phyloP scores from a whole-genome alignment of 495 filamentous ascomycete genomes.

The Lepraria neglecta region DNA sequence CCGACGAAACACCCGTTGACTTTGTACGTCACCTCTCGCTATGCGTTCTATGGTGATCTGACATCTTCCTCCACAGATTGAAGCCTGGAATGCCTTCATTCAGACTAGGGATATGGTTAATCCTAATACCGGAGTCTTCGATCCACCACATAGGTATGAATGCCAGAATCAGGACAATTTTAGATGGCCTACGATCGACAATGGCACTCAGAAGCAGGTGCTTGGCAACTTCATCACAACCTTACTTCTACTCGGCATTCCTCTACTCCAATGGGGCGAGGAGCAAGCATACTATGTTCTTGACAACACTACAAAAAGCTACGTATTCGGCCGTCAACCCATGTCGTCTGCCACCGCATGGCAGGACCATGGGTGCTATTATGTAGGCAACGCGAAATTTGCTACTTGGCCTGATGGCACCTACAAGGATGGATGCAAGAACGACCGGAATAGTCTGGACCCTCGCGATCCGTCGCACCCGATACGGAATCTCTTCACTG shows the following conservation, averaged over 20 bases:
- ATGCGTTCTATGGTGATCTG: background rate
- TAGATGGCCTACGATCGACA: conserved; percentile 45
- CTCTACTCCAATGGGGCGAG: conserved; percentile 46
- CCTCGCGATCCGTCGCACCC: conserved; percentile 49
- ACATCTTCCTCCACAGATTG: conserved; percentile 20
- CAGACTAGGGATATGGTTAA: conserved; percentile 44
- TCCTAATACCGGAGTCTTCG: conserved; percentile 45
- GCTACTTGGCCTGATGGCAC: conserved; percentile 42
- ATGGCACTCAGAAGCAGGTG: conserved; percentile 43
- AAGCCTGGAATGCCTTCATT: conserved; percentile 42
- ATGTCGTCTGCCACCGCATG: conserved; percentile 47
- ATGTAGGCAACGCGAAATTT: conserved; percentile 41
- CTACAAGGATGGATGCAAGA: conserved; percentile 40
- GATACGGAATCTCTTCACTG: conserved; percentile 42
- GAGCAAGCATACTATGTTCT: conserved; percentile 48
- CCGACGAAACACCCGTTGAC: conserved; percentile 38
- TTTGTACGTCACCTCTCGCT: conserved; percentile 24
- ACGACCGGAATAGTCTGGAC: conserved; percentile 45
- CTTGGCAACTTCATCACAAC: conserved; percentile 44
- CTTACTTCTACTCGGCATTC: conserved; percentile 45
- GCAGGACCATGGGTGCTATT: conserved; percentile 49
- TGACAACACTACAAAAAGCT: conserved; percentile 45
- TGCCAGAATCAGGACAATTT: conserved; percentile 49
- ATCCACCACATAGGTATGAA: conserved; percentile 48
- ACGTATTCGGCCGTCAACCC: conserved; percentile 45